These are phyloP conservation scores for Skeletonema costatum DNA, from an alignment of 108 stramenopile genomes.

Conservation along the genomic window DNA sequence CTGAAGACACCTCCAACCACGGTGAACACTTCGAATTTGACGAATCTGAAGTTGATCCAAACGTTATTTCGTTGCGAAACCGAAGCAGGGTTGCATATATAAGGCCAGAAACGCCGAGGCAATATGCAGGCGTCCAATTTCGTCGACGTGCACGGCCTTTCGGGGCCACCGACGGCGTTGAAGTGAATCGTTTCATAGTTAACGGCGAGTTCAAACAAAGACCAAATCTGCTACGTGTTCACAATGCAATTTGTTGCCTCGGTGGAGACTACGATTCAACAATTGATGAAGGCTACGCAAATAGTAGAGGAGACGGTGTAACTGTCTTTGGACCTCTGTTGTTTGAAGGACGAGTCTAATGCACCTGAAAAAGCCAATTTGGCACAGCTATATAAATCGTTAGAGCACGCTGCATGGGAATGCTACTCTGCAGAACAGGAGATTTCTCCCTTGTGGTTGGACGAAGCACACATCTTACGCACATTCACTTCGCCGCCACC, in stretches of 20 bases:
- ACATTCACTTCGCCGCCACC: constrained; percentile 11
- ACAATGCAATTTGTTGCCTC: constrained; percentile 83
- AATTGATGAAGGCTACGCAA: constrained; percentile 39
- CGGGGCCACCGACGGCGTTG: constrained; percentile 13
- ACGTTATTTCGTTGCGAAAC: not conserved
- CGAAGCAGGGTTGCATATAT: not conserved
- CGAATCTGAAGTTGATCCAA: not conserved
- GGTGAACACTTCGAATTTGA: not conserved
- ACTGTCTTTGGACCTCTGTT: constrained; percentile 36
- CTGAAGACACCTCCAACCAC: not conserved
- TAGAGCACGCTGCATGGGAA: constrained; percentile 23
- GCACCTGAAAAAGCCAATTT: not conserved
- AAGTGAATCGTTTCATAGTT: constrained; percentile 54
- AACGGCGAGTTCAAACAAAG: constrained; percentile 76
- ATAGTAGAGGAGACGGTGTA: constrained; percentile 16
- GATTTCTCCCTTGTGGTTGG: constrained; percentile 7
- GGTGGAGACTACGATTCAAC: constrained; percentile 64
- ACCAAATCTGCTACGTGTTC: constrained; percentile 59
- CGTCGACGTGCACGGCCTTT: constrained; percentile 21
- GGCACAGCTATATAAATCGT: not conserved
- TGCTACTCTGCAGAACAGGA: not conserved
- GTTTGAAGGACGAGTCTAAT: constrained; percentile 15
- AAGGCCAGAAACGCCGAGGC: not conserved
- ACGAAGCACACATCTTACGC: constrained; percentile 1
- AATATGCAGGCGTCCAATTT: not conserved